phyloP scores from a whole-genome alignment of 331 rosid species.

The Acacia concinna region DNA sequence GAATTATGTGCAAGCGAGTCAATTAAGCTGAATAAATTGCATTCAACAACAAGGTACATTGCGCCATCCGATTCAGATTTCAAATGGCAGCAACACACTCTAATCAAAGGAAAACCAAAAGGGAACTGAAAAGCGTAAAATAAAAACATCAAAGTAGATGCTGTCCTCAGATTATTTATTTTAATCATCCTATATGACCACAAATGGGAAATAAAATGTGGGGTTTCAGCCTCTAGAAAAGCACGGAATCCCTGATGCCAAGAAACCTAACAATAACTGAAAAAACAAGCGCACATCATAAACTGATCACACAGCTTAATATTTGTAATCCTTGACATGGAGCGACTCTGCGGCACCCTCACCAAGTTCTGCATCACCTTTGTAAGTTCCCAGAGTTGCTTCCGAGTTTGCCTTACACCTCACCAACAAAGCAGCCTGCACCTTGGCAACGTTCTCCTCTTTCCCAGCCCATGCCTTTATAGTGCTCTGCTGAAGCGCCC shows the following conservation, averaged over 20 bases:
- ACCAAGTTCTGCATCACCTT: slow-evolving; percentile 60
- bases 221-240: slow-evolving; percentile 27
- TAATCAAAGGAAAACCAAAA: background rate
- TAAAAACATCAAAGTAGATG: background rate
- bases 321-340: slow-evolving; percentile 81
- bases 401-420: slow-evolving; percentile 88
- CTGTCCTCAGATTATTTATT: slow-evolving; percentile 32
- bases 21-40: background rate
- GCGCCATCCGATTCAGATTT: slow-evolving; percentile 1
- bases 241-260: slow-evolving; percentile 2
- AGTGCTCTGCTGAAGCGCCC: slow-evolving; percentile 93
- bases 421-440: slow-evolving; percentile 65
- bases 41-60: background rate
- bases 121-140: background rate
- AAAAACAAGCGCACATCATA: background rate
- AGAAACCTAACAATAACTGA: slow-evolving; percentile 6
- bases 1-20: too few species aligned
- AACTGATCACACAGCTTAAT: slow-evolving; percentile 28
- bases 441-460: slow-evolving; percentile 62
- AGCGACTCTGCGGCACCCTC: slow-evolving; percentile 85
- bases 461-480: slow-evolving; percentile 91
- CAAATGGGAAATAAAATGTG: slow-evolving; percentile 23
- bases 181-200: slow-evolving; percentile 26
- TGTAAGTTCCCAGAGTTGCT: slow-evolving; percentile 81
- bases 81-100: background rate